Evolutionary conservation across 306 rosid genomes (phyloP), one percentile per base, ranked within the genome.

Genomic region (Parietaria judaica): DNA sequence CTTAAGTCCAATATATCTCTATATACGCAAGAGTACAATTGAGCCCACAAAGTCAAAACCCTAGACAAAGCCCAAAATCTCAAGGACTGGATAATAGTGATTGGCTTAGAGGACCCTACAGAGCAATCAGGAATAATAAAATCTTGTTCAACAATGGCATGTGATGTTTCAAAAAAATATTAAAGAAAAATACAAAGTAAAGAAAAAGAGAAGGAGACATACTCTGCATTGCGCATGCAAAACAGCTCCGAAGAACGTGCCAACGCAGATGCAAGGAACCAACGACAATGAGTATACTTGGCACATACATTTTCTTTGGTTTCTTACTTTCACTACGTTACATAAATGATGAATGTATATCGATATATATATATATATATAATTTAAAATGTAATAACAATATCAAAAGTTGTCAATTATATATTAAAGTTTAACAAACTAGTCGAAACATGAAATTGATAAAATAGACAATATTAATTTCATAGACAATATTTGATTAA

Each of bases 251-350:
- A 66, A 68, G 51, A 4, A 11, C 44, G 47, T 63, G 60, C 54
- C 60, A 57, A 36, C 4, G 60, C 44, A 57, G 54, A 63, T 70
- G 46, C 54, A n/a, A 34, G 51, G 39, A 50, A 63, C 17, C 10
- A 59, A 10, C 14, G 65, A 16, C 56, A 41, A 41, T 41, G 9
- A 23, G 31, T 41, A 1, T 41, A 41, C 45, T 41, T 41, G 45
- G 45, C 45, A 41, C 45, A 41, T 5, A 5, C 6, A 5, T 8
- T 5, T 41, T 41, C 9, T 41, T 41, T 41, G 45, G 45, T 41
- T 41, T 8, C 6, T 41, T 8, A 41, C 45, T 8, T 41, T 41
- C 9, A 23, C 31, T 23, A 23, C 31, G 31, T 23, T 23, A 23
- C 31, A 23, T 23, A 23, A 23, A 23, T 23, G 31, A 23, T 23